A percentile compares a stretch with the other conserved stretches of the same genome.
Evolutionary conservation across 2,329 filamentous ascomycete species (phyloP).

Genomic region (Botryosphaeria dothidea): DNA sequence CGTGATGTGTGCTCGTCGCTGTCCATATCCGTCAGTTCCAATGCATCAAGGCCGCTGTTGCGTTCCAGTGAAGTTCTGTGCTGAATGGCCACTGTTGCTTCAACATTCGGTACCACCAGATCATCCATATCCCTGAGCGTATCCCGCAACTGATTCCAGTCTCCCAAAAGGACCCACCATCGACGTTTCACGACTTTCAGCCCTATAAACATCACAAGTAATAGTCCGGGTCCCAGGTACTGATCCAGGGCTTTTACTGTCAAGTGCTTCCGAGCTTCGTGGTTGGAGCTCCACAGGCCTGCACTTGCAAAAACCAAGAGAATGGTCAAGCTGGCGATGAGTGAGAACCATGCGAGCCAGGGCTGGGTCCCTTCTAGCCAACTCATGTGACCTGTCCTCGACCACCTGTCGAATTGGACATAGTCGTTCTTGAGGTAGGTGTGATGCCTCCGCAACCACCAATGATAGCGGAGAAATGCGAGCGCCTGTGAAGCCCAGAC

Average conservation of each 20-base stretch:
- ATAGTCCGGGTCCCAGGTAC: not conserved
- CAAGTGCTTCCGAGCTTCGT: not conserved
- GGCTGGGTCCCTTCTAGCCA: not conserved
- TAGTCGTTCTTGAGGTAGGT: not conserved
- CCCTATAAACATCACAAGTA: not conserved
- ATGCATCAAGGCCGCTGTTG: not conserved
- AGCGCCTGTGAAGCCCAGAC: slow-evolving; percentile 15
- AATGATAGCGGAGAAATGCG: slow-evolving; percentile 12
- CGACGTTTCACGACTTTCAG: not conserved
- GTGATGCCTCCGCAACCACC: not conserved
- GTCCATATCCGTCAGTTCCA: not conserved
- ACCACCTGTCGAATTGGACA: not conserved
- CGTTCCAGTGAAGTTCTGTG: not conserved
- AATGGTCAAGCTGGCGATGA: not conserved
- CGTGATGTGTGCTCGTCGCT: not conserved
- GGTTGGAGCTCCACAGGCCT: not conserved
- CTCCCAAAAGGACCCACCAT: not conserved
- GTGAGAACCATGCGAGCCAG: not conserved
- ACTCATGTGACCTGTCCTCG: not conserved
- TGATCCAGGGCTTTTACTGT: not conserved
- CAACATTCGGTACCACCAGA: not conserved
- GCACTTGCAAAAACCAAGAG: not conserved
- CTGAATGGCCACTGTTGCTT: too few relatives aligned
- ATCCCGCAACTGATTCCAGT: not conserved
- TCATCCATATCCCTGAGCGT: not conserved